Evolutionary conservation across 2,329 filamentous ascomycete species (phyloP).

Genomic region (Westerdykella aurantiaca): DNA sequence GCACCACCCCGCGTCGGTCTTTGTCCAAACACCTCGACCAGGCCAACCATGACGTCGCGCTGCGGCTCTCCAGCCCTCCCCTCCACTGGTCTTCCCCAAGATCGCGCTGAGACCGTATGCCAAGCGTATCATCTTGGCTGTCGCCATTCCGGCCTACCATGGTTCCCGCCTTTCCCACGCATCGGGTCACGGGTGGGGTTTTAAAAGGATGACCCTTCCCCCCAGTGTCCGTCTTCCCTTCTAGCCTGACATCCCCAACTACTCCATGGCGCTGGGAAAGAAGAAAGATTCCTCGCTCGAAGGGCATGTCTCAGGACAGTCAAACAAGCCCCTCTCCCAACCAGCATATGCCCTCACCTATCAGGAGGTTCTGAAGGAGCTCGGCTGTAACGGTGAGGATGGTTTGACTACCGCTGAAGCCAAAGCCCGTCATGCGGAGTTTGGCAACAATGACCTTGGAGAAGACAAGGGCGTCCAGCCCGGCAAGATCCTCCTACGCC

Average conservation of each 20-base stretch:
- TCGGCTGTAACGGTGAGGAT: conserved; percentile 60
- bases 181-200: conserved; percentile 10
- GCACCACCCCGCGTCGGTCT: too few relatives aligned
- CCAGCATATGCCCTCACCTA: conserved; percentile 59
- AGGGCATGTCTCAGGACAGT: conserved; percentile 42
- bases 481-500: conserved; percentile 67
- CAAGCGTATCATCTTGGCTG: conserved; percentile 18
- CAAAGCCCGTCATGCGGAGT: conserved; percentile 33
- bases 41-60: too few relatives aligned
- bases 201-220: conserved; percentile 26
- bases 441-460: conserved; percentile 66
- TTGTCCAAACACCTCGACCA: too few relatives aligned
- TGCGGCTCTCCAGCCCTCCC: too few relatives aligned
- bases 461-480: conserved; percentile 64
- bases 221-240: conserved; percentile 25
- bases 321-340: conserved; percentile 50
- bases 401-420: conserved; percentile 61
- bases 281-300: conserved; percentile 30
- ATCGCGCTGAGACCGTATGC: too few relatives aligned
- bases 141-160: conserved; percentile 12
- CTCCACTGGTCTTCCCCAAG: too few relatives aligned
- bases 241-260: conserved; percentile 14
- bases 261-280: conserved; percentile 33
- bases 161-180: conserved; percentile 12
- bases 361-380: conserved; percentile 49